Percentiles rank a stretch among this genome's conserved stretches.
These are phyloP conservation scores for Symmetrospora coprosmae DNA, from an alignment of 768 basidiomycete genomes.

Conservation along the genomic window DNA sequence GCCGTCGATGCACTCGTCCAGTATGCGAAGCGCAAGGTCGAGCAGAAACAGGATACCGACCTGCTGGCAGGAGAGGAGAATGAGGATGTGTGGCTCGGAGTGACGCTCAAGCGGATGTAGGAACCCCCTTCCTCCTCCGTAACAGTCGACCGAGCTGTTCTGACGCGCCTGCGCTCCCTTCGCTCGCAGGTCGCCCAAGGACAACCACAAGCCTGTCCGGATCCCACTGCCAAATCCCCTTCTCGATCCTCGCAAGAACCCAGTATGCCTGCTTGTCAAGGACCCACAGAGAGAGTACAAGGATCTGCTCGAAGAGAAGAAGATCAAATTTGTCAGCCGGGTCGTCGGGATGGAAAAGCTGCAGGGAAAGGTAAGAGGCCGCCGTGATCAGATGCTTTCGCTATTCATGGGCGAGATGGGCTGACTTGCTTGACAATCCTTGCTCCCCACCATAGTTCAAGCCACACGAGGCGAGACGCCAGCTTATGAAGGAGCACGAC, in stretches of 20 bases:
- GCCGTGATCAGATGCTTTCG: no score
- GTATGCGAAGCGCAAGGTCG: constrained; percentile 52
- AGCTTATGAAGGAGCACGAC: constrained; percentile 73
- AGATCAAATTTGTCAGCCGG: constrained; percentile 76
- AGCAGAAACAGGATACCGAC: constrained; percentile 56
- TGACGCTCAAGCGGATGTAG: constrained; percentile 65
- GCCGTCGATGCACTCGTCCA: constrained; percentile 66
- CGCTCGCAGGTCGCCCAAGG: neutral
- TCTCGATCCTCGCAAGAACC: constrained; percentile 62
- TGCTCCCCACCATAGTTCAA: no score
- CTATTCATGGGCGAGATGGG: no score
- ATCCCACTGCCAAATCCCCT: constrained; percentile 67
- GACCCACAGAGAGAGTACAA: constrained; percentile 95
- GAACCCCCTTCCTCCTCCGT: constrained; percentile 49
- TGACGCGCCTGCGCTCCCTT: neutral
- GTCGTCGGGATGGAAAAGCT: constrained; percentile 84
- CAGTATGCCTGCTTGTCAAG: constrained; percentile 83
- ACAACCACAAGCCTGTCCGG: constrained; percentile 3
- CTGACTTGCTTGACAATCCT: no score
- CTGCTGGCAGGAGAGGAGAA: constrained; percentile 50
- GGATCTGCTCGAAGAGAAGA: constrained; percentile 61
- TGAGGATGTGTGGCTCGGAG: constrained; percentile 73
- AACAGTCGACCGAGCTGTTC: constrained; percentile 77
- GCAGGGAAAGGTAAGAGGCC: constrained; percentile 60
- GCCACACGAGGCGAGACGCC: constrained; percentile 46